Evolutionary conservation across 208 protist genomes (phyloP).

Genomic region (Leishmania turanica): DNA sequence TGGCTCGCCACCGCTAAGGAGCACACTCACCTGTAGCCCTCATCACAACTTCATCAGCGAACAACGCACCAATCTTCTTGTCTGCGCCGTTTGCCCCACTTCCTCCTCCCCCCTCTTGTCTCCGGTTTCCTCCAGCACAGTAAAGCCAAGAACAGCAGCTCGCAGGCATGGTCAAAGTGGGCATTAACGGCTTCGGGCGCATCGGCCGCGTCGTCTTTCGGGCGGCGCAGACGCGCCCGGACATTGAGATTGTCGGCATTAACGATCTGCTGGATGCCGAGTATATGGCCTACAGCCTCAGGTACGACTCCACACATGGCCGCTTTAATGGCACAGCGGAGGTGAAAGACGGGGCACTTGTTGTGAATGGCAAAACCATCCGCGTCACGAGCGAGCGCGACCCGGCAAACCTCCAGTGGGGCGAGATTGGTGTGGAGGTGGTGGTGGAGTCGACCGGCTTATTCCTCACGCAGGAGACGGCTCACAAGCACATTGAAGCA

Average conservation of each 20-base stretch:
- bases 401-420: constrained; percentile 96
- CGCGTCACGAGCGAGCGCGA: constrained; percentile 85
- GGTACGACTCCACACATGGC: constrained; percentile 98
- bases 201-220: constrained; percentile 97
- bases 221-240: constrained; percentile 69
- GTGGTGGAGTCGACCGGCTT: constrained; percentile 99
- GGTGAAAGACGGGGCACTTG: constrained; percentile 68
- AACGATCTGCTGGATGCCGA: constrained; percentile 93
- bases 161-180: constrained; percentile 70
- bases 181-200: constrained; percentile 99
- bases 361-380: constrained; percentile 85
- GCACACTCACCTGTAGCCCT: constrained; percentile 7
- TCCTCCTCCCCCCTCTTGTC: background rate
- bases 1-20: background rate
- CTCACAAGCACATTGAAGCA: constrained; percentile 93
- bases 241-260: constrained; percentile 66
- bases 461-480: constrained; percentile 95
- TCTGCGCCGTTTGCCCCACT: background rate
- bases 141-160: background rate
- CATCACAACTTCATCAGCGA: background rate
- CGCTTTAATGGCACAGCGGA: constrained; percentile 76
- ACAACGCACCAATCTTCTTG: background rate
- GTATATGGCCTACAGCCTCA: constrained; percentile 97
- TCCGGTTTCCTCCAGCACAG: background rate
- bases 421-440: constrained; percentile 92